Evolutionary conservation across 2,329 filamentous ascomycete genomes (phyloP).

Genomic region (Rhynchosporium graminicola): DNA sequence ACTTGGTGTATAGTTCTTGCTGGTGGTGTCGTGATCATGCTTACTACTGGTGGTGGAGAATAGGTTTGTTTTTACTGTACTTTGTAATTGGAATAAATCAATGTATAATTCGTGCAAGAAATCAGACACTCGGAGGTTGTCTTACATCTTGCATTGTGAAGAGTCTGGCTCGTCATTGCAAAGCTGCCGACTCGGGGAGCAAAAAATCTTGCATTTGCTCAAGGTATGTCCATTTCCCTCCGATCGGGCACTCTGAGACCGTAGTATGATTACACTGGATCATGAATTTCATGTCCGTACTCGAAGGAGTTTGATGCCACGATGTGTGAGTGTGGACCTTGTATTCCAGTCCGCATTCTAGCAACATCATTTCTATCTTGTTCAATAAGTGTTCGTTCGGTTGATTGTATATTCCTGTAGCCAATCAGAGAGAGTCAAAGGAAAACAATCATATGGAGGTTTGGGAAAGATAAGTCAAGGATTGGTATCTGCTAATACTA

Average conservation of each 20-base stretch:
- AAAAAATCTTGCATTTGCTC: neutral
- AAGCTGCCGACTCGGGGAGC: neutral
- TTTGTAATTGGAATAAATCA: conserved; percentile 7
- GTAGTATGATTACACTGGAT: no score
- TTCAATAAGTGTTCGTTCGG: no score
- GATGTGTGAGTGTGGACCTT: no score
- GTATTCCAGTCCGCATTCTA: no score
- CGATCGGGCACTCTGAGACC: neutral
- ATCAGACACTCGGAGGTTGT: neutral
- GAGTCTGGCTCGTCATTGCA: neutral
- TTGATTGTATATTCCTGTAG: no score
- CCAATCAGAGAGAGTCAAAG: no score
- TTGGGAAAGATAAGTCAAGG: no score
- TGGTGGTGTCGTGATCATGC: conserved; percentile 54
- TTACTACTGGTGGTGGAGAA: conserved; percentile 52
- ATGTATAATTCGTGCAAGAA: neutral
- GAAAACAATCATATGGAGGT: no score
- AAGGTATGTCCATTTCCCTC: neutral
- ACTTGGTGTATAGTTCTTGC: conserved; percentile 47
- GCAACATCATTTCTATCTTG: no score
- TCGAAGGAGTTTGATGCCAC: no score
- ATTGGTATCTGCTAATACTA: no score
- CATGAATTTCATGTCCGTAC: no score
- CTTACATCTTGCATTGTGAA: neutral
- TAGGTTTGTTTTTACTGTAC: neutral